Conservation (phyloP, 768 basidiomycete species). For the Tricholomella constricta region DNA sequence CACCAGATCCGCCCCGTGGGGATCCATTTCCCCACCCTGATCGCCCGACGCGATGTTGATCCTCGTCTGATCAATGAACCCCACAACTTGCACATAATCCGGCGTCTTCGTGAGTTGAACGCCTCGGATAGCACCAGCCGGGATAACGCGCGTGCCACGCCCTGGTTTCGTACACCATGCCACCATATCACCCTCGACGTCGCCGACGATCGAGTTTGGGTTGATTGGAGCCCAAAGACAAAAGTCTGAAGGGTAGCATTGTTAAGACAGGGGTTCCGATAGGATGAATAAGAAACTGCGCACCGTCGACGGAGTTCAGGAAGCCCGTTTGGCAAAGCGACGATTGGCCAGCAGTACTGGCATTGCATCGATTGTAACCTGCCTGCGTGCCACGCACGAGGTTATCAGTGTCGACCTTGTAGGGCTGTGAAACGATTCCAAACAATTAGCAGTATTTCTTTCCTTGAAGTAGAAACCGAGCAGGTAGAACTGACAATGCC, state of each 20-base stretch:
- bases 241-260: constrained; percentile 13
- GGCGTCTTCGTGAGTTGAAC: constrained; percentile 52
- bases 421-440: constrained; percentile 42
- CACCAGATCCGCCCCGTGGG: constrained; percentile 51
- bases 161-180: constrained; percentile 40
- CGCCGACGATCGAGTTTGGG: constrained; percentile 5
- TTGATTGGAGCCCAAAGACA: constrained; percentile 13
- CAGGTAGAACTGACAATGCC: constrained; percentile 11
- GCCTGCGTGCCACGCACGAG: constrained; percentile 52
- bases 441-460: too few species aligned
- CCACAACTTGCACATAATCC: constrained; percentile 62
- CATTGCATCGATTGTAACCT: constrained; percentile 65
- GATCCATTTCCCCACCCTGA: constrained; percentile 51
- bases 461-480: too few species aligned
- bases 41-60: constrained; percentile 59
- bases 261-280: background rate
- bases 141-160: constrained; percentile 48
- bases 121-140: constrained; percentile 32
- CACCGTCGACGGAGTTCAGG: constrained; percentile 54
- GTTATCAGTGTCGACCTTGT: constrained; percentile 47
- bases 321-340: constrained; percentile 62
- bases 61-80: constrained; percentile 57
- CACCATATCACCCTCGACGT: constrained; percentile 16
- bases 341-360: constrained; percentile 52
- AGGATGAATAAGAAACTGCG: background rate